phyloP scores from a whole-genome alignment of 139 green algal species.

The Eudorina sp. region DNA sequence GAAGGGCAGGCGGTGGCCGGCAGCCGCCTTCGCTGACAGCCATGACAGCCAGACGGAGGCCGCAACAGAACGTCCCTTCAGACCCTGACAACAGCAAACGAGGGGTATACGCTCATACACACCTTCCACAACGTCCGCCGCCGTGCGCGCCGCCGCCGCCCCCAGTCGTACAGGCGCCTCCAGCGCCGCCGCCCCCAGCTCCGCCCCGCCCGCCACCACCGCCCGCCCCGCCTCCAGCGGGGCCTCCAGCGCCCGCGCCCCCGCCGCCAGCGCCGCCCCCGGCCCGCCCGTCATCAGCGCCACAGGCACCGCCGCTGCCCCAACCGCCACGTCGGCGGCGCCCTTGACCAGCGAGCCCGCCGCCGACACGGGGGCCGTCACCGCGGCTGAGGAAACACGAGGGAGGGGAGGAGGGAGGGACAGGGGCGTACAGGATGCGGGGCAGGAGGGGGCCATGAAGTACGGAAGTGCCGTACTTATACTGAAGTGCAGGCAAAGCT shows the following conservation, averaged over 20 bases:
- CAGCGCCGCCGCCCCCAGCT: conserved; percentile 28
- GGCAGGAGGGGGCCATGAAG: too few species aligned
- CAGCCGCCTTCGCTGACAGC: too few species aligned
- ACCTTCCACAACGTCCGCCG: conserved; percentile 26
- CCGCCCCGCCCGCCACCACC: conserved; percentile 13
- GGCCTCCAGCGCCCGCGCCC: conserved; percentile 31
- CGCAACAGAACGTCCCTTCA: too few species aligned
- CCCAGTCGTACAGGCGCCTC: background rate
- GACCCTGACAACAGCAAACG: too few species aligned
- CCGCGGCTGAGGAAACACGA: background rate
- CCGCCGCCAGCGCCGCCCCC: conserved; percentile 39
- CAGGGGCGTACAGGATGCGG: background rate
- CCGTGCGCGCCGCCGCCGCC: conserved; percentile 25
- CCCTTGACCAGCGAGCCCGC: conserved; percentile 32
- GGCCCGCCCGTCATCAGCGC: conserved; percentile 36
- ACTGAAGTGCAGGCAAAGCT: too few species aligned
- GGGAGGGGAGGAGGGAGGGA: background rate
- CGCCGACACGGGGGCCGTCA: conserved; percentile 11
- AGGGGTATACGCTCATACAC: too few species aligned
- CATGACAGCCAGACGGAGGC: too few species aligned
- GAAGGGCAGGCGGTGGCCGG: too few species aligned
- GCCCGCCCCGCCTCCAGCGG: conserved; percentile 31
- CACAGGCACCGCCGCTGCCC: conserved; percentile 33
- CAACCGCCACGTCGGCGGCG: conserved; percentile 28
- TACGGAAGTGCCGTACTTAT: too few species aligned